Conservation (phyloP, 257 asterid species). For the Scutellaria minor region DNA sequence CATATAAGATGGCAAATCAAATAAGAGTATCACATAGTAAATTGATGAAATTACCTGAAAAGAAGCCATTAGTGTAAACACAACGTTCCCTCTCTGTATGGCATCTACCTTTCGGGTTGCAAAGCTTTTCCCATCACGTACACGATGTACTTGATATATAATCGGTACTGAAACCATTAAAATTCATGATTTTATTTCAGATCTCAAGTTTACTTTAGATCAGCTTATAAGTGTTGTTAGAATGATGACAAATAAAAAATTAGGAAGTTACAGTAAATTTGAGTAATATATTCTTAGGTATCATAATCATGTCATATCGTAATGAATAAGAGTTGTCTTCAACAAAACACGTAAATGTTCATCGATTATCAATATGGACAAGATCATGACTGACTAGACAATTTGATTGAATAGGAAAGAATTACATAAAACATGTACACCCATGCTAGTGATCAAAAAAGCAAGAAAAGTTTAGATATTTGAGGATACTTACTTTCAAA, state of each 20-base stretch:
- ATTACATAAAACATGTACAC: background rate
- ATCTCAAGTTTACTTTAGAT: slow-evolving; percentile 18
- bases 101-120: slow-evolving; percentile 98
- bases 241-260: slow-evolving; percentile 11
- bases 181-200: slow-evolving; percentile 7
- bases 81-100: slow-evolving; percentile 82
- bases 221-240: background rate
- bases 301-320: background rate
- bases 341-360: background rate
- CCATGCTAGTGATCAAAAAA: slow-evolving; percentile 14
- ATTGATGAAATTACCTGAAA: slow-evolving; percentile 71
- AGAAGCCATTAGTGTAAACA: slow-evolving; percentile 81
- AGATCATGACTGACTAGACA: background rate
- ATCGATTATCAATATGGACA: slow-evolving; percentile 7
- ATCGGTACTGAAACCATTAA: slow-evolving; percentile 74
- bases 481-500: slow-evolving; percentile 61
- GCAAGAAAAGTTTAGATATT: slow-evolving; percentile 11
- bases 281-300: slow-evolving; percentile 15
- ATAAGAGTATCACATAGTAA: slow-evolving; percentile 28
- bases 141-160: slow-evolving; percentile 87
- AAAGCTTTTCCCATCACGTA: slow-evolving; percentile 97
- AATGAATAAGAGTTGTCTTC: background rate
- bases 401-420: slow-evolving; percentile 11
- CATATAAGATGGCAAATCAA: slow-evolving; percentile 18
- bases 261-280: slow-evolving; percentile 14